Percentiles rank a stretch among this genome's conserved stretches.
phyloP scores from a whole-genome alignment of 225 moss, liverwort and hornwort genomes.

The Rhytidiadelphus loreus region DNA sequence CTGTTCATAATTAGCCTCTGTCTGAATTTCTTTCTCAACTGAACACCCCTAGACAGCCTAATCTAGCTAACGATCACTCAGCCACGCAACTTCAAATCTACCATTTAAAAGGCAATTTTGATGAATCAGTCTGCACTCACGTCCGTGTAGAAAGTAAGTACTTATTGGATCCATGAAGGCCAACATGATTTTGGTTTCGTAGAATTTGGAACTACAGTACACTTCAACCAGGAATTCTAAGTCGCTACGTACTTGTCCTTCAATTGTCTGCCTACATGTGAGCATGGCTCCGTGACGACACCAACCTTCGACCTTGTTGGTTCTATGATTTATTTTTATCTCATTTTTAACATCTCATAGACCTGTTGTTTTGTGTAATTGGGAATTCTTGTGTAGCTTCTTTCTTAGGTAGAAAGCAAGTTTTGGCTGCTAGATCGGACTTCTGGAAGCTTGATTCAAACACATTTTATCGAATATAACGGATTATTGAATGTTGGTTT shows the following conservation, averaged over 20 bases:
- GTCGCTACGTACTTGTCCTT: background rate
- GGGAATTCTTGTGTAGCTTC: background rate
- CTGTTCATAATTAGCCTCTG: too few relatives aligned
- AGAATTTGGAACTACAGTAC: background rate
- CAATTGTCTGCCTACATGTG: background rate
- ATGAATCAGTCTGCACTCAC: background rate
- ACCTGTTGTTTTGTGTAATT: background rate
- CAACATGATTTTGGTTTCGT: background rate
- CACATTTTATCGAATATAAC: background rate
- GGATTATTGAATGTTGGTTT: background rate
- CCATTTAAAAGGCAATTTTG: background rate
- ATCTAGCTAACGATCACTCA: too few relatives aligned
- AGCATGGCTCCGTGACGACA: background rate
- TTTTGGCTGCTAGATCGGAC: background rate
- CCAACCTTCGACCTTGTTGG: background rate
- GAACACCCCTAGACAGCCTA: too few relatives aligned
- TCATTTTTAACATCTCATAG: background rate
- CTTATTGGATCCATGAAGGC: background rate
- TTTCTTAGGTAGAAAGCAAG: background rate
- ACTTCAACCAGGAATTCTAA: background rate
- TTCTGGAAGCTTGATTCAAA: background rate
- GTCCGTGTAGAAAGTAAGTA: background rate
- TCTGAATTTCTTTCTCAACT: too few relatives aligned
- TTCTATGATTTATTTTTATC: background rate
- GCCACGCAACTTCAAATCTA: background rate